phyloP scores from a whole-genome alignment of 179 eudicot species.

The Patellifolia procumbens region DNA sequence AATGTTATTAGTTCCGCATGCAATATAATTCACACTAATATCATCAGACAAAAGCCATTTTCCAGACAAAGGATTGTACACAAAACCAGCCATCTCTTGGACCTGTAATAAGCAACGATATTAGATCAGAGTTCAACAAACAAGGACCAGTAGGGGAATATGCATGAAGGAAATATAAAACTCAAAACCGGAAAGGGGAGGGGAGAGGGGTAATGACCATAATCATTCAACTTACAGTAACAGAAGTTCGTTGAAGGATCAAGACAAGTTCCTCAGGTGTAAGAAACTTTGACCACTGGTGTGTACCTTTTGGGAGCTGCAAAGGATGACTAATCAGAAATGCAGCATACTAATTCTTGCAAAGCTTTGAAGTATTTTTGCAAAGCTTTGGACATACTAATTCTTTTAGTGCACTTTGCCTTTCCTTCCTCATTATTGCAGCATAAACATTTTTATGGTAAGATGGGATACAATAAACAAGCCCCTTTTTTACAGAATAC shows the following conservation, averaged over 20 bases:
- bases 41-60: constrained; percentile 81
- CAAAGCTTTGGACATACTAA: too few species aligned
- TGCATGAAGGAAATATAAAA: not conserved
- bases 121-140: not conserved
- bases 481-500: not conserved
- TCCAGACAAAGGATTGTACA: constrained; percentile 77
- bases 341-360: not conserved
- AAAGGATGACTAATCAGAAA: constrained; percentile 10
- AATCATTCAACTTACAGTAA: constrained; percentile 56
- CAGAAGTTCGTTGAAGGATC: constrained; percentile 69
- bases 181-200: not conserved
- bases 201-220: not conserved
- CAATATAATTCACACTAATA: constrained; percentile 75
- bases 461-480: not conserved
- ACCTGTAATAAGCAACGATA: constrained; percentile 46
- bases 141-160: not conserved
- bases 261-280: constrained; percentile 91
- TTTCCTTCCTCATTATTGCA: not conserved
- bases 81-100: constrained; percentile 94
- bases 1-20: constrained; percentile 55
- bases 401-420: not conserved
- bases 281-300: constrained; percentile 85
- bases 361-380: not conserved
- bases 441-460: not conserved
- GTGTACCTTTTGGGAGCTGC: constrained; percentile 95